Conservation (phyloP, 2,329 filamentous ascomycete species). For the Calonectria henricotiae region DNA sequence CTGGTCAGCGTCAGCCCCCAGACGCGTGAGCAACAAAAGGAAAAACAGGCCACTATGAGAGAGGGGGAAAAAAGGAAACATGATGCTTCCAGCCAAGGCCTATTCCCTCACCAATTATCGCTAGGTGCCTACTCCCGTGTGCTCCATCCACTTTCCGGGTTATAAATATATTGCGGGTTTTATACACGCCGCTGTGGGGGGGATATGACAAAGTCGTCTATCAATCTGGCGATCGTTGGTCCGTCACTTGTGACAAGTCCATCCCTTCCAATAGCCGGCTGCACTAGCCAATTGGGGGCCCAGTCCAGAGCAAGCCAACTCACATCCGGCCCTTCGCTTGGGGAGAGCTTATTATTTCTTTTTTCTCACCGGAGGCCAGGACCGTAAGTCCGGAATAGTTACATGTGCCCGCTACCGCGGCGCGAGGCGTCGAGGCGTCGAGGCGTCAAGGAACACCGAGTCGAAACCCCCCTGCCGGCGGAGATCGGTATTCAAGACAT, state of each 20-base stretch:
- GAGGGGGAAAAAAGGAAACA: slow-evolving; percentile 23
- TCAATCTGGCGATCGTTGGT: slow-evolving; percentile 35
- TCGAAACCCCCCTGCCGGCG: slow-evolving; percentile 22
- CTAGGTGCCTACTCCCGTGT: neutral
- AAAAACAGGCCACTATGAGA: slow-evolving; percentile 3
- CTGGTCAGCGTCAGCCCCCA: slow-evolving; percentile 30
- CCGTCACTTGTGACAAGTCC: slow-evolving; percentile 45
- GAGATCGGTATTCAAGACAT: slow-evolving; percentile 27
- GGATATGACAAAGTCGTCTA: slow-evolving; percentile 20
- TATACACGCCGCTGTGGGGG: slow-evolving; percentile 16
- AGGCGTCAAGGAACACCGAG: slow-evolving; percentile 28
- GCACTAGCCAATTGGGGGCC: slow-evolving; percentile 13
- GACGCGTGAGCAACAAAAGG: slow-evolving; percentile 28
- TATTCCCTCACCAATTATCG: neutral
- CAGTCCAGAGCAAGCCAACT: slow-evolving; percentile 30
- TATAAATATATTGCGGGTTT: slow-evolving; percentile 13
- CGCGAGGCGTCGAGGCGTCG: slow-evolving; percentile 22
- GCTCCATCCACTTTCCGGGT: slow-evolving; percentile 15
- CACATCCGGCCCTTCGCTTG: slow-evolving; percentile 17
- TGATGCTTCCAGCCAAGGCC: neutral
- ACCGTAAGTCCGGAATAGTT: slow-evolving; percentile 28
- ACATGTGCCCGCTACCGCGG: slow-evolving; percentile 24
- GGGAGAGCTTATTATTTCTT: slow-evolving; percentile 34
- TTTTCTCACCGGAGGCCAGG: slow-evolving; percentile 22
- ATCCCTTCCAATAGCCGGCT: slow-evolving; percentile 23